phyloP scores from a whole-genome alignment of 2,329 filamentous ascomycete genomes.

The Penicillium rolfsii region DNA sequence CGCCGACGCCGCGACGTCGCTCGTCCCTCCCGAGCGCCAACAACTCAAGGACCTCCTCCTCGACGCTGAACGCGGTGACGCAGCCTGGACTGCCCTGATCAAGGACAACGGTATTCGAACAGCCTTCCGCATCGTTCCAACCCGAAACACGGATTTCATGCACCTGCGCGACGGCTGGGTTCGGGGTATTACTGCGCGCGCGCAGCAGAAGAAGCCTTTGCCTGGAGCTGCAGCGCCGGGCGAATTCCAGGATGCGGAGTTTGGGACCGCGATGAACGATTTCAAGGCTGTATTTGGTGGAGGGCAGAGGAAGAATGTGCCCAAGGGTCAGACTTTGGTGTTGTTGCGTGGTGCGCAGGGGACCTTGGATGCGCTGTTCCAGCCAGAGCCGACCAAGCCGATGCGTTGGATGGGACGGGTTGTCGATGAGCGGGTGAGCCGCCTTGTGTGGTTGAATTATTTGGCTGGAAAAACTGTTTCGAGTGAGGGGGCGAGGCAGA shows the following conservation, averaged over 20 bases:
- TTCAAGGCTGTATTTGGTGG: constrained; percentile 84
- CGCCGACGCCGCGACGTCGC: constrained; percentile 71
- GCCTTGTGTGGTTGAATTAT: constrained; percentile 87
- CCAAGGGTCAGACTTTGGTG: constrained; percentile 77
- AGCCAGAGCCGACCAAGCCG: constrained; percentile 52
- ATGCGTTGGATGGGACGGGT: constrained; percentile 70
- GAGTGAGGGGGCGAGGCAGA: constrained; percentile 77
- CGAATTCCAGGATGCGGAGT: constrained; percentile 71
- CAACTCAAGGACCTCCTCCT: constrained; percentile 69
- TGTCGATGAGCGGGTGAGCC: constrained; percentile 75
- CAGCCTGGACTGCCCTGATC: constrained; percentile 75
- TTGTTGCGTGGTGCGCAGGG: constrained; percentile 70
- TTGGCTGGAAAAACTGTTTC: constrained; percentile 84
- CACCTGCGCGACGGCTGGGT: constrained; percentile 92
- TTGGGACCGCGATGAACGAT: constrained; percentile 72
- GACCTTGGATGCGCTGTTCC: constrained; percentile 67
- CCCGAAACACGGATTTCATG: constrained; percentile 91
- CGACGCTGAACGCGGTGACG: constrained; percentile 69
- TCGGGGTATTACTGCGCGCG: constrained; percentile 75
- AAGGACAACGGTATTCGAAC: constrained; percentile 70
- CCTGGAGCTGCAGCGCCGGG: constrained; percentile 23
- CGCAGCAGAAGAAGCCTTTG: constrained; percentile 56
- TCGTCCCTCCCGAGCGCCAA: constrained; percentile 81
- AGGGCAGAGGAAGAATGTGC: constrained; percentile 66
- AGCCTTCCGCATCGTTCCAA: constrained; percentile 81